phyloP scores from a whole-genome alignment of 2,329 filamentous ascomycete genomes.

The Claviceps monticola region DNA sequence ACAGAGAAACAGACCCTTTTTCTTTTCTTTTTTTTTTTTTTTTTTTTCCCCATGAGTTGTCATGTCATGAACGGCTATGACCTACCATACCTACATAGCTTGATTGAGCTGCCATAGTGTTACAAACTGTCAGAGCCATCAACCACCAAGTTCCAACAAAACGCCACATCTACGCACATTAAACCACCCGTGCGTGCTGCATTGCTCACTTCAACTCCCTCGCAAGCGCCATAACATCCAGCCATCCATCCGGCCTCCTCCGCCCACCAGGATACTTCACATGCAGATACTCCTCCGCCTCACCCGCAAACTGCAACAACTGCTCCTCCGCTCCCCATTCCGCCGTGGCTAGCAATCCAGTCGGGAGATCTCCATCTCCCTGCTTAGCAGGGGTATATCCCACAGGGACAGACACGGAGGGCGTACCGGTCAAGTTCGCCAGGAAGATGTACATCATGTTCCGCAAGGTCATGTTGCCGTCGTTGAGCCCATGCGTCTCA shows the following conservation, averaged over 20 bases:
- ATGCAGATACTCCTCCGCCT: slow-evolving; percentile 42
- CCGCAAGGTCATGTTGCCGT: slow-evolving; percentile 58
- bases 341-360: slow-evolving; percentile 49
- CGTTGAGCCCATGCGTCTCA: slow-evolving; percentile 55
- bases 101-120: no score
- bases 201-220: slow-evolving; percentile 7
- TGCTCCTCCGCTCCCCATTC: slow-evolving; percentile 56
- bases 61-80: no score
- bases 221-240: slow-evolving; percentile 34
- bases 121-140: no score
- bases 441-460: slow-evolving; percentile 81
- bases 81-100: no score
- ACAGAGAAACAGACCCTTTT: no score
- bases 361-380: slow-evolving; percentile 44
- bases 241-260: slow-evolving; percentile 38
- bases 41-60: no score
- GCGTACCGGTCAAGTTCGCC: slow-evolving; percentile 69
- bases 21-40: no score
- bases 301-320: slow-evolving; percentile 44
- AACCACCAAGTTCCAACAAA: background rate
- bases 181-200: background rate
- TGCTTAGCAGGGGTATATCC: slow-evolving; percentile 50
- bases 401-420: slow-evolving; percentile 59
- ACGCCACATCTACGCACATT: background rate
- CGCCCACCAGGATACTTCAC: slow-evolving; percentile 33